Percentiles rank a stretch among this genome's conserved stretches.
These are phyloP conservation scores for Acacia crassicarpa DNA, from an alignment of 306 rosid species.

Conservation along the genomic window DNA sequence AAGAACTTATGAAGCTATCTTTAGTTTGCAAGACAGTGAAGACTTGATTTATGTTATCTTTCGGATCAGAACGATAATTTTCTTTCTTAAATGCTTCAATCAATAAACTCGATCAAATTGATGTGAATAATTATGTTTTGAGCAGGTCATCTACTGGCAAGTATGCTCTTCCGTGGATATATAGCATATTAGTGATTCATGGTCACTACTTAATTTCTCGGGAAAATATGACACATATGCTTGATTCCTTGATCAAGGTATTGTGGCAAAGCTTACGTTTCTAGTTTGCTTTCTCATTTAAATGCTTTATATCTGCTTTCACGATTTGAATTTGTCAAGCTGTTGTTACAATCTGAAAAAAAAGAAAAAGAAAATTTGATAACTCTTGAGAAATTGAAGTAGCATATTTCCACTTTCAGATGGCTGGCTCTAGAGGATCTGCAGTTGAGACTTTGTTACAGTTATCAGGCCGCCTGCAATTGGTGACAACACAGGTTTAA, in stretches of 20 bases:
- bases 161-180: constrained; percentile 80
- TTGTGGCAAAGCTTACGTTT: background rate
- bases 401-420: constrained; percentile 40
- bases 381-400: constrained; percentile 17
- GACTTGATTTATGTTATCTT: constrained; percentile 17
- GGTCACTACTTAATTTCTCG: constrained; percentile 54
- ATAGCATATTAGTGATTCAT: constrained; percentile 67
- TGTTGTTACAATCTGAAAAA: constrained; percentile 1
- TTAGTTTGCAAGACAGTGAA: background rate
- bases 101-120: constrained; percentile 13
- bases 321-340: constrained; percentile 16
- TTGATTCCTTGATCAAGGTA: constrained; percentile 76
- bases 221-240: constrained; percentile 43
- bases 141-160: constrained; percentile 69
- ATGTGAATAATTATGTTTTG: constrained; percentile 32
- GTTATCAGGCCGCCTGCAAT: constrained; percentile 84
- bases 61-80: background rate
- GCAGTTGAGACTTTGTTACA: constrained; percentile 68
- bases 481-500: constrained; percentile 77
- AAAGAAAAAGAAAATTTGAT: background rate
- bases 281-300: constrained; percentile 28
- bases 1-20: background rate
- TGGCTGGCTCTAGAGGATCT: constrained; percentile 61
- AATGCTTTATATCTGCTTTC: constrained; percentile 15
- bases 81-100: constrained; percentile 15